Conservation (phyloP, 1,284 basidiomycete genomes). For the Wallemia ichthyophaga region DNA sequence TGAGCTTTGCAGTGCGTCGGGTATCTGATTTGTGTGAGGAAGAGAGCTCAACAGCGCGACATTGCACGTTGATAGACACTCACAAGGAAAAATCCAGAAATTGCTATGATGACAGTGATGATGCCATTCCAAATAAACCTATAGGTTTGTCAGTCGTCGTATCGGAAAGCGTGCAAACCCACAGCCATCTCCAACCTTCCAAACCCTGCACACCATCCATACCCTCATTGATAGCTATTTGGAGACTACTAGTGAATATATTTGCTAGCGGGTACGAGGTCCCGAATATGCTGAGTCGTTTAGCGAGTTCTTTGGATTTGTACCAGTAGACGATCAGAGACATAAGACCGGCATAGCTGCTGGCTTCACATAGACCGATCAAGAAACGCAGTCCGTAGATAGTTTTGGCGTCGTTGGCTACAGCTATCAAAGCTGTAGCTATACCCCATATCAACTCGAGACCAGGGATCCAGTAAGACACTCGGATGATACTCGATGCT, state of each 20-base stretch:
- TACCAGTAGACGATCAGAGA: slow-evolving; percentile 5
- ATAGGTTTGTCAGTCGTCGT: neutral
- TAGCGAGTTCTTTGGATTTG: slow-evolving; percentile 8
- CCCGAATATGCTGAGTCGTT: slow-evolving; percentile 10
- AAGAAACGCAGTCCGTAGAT: slow-evolving; percentile 12
- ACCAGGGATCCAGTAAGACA: neutral
- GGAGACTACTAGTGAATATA: slow-evolving; percentile 9
- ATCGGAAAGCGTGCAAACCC: neutral
- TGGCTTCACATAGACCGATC: slow-evolving; percentile 11
- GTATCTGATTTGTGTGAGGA: neutral
- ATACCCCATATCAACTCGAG: neutral
- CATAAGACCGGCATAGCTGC: slow-evolving; percentile 2
- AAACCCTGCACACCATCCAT: slow-evolving; percentile 7
- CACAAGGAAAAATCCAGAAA: slow-evolving; percentile 8
- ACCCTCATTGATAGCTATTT: slow-evolving; percentile 3
- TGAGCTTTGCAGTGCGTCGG: neutral
- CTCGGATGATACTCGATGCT: neutral
- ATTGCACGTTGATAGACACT: neutral
- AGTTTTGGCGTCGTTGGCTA: slow-evolving; percentile 4
- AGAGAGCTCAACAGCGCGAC: neutral
- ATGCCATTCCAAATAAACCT: slow-evolving; percentile 10
- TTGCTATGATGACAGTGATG: slow-evolving; percentile 11
- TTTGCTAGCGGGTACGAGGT: slow-evolving; percentile 10
- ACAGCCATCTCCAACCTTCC: slow-evolving; percentile 9
- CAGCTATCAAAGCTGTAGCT: neutral